Evolutionary conservation across 2,329 filamentous ascomycete species (phyloP), one percentile per base, ranked within the genome.

Genomic region (Exserohilum turcica): DNA sequence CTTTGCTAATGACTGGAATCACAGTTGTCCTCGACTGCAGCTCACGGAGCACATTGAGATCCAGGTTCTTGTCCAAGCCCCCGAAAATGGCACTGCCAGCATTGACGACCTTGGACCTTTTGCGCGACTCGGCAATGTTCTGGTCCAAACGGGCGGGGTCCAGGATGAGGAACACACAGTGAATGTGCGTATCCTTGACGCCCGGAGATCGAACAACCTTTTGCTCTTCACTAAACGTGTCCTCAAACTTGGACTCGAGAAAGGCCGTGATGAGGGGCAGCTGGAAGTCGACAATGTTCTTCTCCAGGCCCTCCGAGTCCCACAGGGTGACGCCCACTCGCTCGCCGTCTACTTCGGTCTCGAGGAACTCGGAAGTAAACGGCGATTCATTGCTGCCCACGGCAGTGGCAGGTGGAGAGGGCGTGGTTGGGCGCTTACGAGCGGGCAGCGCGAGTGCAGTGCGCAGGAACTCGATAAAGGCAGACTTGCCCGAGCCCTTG

Each of bases 181-280:
- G 94, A 61, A 99, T 96, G 74, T 99, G 94, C 44, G 93, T 97
- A 78, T 99, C 94, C 73, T 92, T 90, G 60, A 91, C 89, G 50
- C 92, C 93, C 21, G 94, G 93, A 47, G 92, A 92, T 67, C 94
- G 89, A 57, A 97, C 83, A 40, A 99, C 92, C 80, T 97, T 97
- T 84, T 96, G 96, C 79, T 99, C 94, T 77, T 99, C 94, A 43
- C 86, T 86, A 73, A 99, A 96, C 0, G 94, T 97, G 70, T 99
- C 94, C 74, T 99, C 93, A 65, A 99, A 99, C 76, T 97, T 97
- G 80, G 89, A 93, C 80, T 99, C 94, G 54, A 99, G 80, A 78
- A 99, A 99, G 7, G 88, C 84, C 29, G 89, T 88, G 80, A 97
- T 92, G 72, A 96, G 91, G 56, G 92, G 86, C 61, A 99, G 81